Base-by-base conservation (phyloP, 257 asterid species). In the Primulina eburnea region DNA sequence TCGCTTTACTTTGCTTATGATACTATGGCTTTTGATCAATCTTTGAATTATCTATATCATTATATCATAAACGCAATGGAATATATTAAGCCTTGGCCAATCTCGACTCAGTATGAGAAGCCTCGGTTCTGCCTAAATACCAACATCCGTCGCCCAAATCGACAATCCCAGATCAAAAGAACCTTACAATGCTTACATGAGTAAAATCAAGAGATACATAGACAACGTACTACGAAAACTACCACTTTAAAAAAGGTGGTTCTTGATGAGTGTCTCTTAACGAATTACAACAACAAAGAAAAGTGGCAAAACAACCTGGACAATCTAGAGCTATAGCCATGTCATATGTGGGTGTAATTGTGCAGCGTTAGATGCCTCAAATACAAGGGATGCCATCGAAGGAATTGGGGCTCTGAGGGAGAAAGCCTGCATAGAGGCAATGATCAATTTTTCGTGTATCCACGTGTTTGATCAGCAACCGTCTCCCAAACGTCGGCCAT, bases 391-490 rank as follows among this genome's bases (percentile, higher is more conserved):
- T 37, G 55, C 28, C 7, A 56, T 50, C 37, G 35, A 18, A 37
- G 40, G 26, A 8, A 56, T 29, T 16, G 38, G 62, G 12, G 29
- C 26, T 6, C 20, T 7, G 33, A 52, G 2, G 18, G 66, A 68
- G 63, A 56, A 61, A 67, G 17, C 55, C 60, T 50, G 52, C 33
- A 28, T 30, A 6, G 38, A 43, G 63, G 32, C 63, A 59, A 69
- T 71, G 55, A 68, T 77, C 77, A 66, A 56, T 60, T 73, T 75
- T 77, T 85, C 18, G 21, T 83, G 67, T 86, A 86, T 76, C 75
- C 83, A 67, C 90, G 82, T 56, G 99, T 87, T 93, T 93, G 95
- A 72, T 87, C 86, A 18, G 96, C 96, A 70, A 93, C 96, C 5
- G 85, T 73, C 68, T 84, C 92, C 97, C 99, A 93, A 62, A 91